Evolutionary conservation across 805 yeast genomes (phyloP).

Genomic region (Pichia ethanolica): DNA sequence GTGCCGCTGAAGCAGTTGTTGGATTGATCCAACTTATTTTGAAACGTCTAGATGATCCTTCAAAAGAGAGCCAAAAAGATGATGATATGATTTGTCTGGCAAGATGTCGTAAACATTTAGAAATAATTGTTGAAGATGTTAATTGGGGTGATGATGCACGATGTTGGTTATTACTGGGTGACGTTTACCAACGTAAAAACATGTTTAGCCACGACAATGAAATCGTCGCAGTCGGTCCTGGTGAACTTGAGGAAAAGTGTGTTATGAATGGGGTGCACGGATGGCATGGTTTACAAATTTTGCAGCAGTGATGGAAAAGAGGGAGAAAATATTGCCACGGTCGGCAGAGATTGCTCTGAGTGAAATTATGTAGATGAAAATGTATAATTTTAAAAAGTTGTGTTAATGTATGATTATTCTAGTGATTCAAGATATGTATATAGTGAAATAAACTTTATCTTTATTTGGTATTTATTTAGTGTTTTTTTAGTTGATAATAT

Average conservation of each 20-base stretch:
- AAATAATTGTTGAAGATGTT: neutral
- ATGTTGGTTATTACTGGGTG: neutral
- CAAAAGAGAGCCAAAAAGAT: neutral
- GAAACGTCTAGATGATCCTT: neutral
- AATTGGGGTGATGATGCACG: neutral
- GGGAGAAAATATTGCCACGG: neutral
- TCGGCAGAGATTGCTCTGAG: no score
- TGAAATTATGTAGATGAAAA: neutral
- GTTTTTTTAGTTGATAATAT: no score
- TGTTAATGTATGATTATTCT: no score
- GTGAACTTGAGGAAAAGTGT: neutral
- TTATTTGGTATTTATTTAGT: no score
- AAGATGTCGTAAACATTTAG: constrained; percentile 1
- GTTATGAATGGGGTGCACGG: constrained; percentile 1
- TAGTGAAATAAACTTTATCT: no score
- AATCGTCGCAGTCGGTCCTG: neutral
- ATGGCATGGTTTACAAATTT: constrained; percentile 5
- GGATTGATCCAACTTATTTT: neutral
- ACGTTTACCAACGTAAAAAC: neutral
- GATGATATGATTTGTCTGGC: neutral
- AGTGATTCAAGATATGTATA: no score
- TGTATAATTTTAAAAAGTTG: no score
- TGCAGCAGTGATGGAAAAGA: neutral
- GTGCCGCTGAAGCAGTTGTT: constrained; percentile 5
- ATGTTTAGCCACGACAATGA: neutral